A percentile compares a stretch with the other conserved stretches of the same genome.
Evolutionary conservation across 2,329 filamentous ascomycete genomes (phyloP).

Genomic region (Aspergillus pseudotamarii): DNA sequence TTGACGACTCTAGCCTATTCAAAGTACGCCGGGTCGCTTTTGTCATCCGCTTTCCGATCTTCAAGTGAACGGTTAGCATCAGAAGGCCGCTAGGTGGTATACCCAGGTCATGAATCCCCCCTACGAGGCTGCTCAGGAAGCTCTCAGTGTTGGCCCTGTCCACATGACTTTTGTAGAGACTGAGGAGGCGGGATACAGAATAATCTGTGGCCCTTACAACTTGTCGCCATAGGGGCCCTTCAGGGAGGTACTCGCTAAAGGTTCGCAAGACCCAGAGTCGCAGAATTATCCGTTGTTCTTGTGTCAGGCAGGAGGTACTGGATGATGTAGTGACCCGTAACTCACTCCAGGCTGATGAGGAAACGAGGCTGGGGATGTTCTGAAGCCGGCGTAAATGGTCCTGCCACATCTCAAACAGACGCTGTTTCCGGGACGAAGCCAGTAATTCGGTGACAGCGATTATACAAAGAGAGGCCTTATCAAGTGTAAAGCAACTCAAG

Average conservation of each 20-base stretch:
- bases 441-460: constrained; percentile 38
- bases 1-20: constrained; percentile 29
- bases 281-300: constrained; percentile 32
- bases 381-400: constrained; percentile 27
- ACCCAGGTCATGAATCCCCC: constrained; percentile 31
- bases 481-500: constrained; percentile 26
- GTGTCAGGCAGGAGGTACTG: constrained; percentile 10
- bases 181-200: constrained; percentile 28
- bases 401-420: constrained; percentile 35
- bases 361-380: constrained; percentile 25
- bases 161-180: constrained; percentile 29
- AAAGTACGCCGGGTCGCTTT: constrained; percentile 28
- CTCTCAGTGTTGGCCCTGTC: constrained; percentile 18
- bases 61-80: constrained; percentile 31
- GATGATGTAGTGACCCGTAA: constrained; percentile 7
- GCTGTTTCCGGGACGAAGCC: constrained; percentile 22
- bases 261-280: constrained; percentile 38
- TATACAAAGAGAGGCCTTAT: constrained; percentile 31
- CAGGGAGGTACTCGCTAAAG: constrained; percentile 25
- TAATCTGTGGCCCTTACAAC: constrained; percentile 23
- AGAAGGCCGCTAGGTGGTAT: constrained; percentile 36
- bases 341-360: constrained; percentile 30
- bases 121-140: constrained; percentile 31
- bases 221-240: constrained; percentile 24
- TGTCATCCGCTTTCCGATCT: constrained; percentile 25